Percentiles rank a stretch among this genome's conserved stretches.
Evolutionary conservation across 495 filamentous ascomycete genomes (phyloP).

Genomic region (Bathelium albidoporum): DNA sequence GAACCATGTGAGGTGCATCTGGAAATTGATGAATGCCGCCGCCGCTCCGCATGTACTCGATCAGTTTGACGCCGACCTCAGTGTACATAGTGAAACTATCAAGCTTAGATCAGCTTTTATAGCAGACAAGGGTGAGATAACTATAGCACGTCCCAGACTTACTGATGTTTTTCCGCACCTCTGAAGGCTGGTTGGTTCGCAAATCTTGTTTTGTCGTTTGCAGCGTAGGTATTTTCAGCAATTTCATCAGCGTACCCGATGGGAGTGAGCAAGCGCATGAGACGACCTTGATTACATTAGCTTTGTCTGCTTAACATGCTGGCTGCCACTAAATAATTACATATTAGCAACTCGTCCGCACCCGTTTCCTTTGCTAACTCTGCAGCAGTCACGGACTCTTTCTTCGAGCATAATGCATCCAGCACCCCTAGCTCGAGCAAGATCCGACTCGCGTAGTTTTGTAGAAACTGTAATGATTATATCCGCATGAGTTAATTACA

Average conservation of each 20-base stretch:
- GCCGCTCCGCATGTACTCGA: conserved; percentile 11
- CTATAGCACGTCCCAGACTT: too few relatives aligned
- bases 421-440: background rate
- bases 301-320: too few relatives aligned
- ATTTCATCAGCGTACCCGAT: conserved; percentile 1
- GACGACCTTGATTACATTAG: background rate
- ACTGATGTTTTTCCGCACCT: conserved; percentile 8
- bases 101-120: background rate
- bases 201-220: conserved; percentile 3
- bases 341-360: conserved; percentile 8
- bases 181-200: background rate
- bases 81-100: background rate
- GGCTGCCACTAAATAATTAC: background rate
- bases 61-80: conserved; percentile 8
- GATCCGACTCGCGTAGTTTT: conserved; percentile 6
- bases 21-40: conserved; percentile 11
- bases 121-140: too few relatives aligned
- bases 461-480: background rate
- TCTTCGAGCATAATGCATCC: background rate
- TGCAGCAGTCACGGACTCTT: background rate
- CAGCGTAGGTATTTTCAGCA: conserved; percentile 1
- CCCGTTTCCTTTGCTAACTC: conserved; percentile 3
- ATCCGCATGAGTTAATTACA: background rate
- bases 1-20: background rate
- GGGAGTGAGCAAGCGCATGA: conserved; percentile 6